Base-by-base conservation (phyloP, 257 asterid genomes). In the Solanum microdontum region DNA sequence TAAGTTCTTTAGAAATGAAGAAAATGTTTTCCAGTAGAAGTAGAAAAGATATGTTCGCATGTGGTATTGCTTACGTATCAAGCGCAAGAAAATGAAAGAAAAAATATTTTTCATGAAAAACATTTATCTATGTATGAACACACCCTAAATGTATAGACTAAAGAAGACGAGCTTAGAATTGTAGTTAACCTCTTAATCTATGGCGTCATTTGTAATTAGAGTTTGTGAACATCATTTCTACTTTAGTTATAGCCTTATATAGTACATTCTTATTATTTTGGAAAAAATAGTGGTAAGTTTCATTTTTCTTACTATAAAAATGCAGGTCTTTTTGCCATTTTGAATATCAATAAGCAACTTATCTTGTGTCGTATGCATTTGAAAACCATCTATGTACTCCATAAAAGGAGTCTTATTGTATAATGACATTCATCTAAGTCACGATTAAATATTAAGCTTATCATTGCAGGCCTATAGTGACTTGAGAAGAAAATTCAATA, bases 361-460 rank as follows among this genome's bases (percentile, higher is more conserved):
- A 28, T 69, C 23, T 28, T 69, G 23, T 28, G 19, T 69, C 37
- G 4, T 69, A 30, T 3, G 23, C 76, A 4, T 30, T 69, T 14
- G 76, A 69, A 17, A 69, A 69, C 11, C 39, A 0, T 28, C n/a
- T 3, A 69, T 69, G 21, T 28, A 28, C 37, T 69, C 76, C 39
- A 69, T 30, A 68, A 30, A 30, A 70, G 40, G 77, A 30, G 40
- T 30, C 24, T 70, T 3, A 70, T 30, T 70, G 77, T 30, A 70
- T 14, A 55, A 55, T 55, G 10, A 30, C 28, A 64, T 14, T 28
- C 34, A 28, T 55, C 24, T 19, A 0, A 55, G 66, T 55, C 66
- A 0, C 64, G 0, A 55, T 51, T 17, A 0, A 51, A 51, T 0
- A 51, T 17, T 2, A 51, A 51, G 23, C n/a, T 17, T 55, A 55